These are phyloP conservation scores for Plenodomus biglobosus DNA, from an alignment of 2,329 filamentous ascomycete genomes.

Conservation along the genomic window DNA sequence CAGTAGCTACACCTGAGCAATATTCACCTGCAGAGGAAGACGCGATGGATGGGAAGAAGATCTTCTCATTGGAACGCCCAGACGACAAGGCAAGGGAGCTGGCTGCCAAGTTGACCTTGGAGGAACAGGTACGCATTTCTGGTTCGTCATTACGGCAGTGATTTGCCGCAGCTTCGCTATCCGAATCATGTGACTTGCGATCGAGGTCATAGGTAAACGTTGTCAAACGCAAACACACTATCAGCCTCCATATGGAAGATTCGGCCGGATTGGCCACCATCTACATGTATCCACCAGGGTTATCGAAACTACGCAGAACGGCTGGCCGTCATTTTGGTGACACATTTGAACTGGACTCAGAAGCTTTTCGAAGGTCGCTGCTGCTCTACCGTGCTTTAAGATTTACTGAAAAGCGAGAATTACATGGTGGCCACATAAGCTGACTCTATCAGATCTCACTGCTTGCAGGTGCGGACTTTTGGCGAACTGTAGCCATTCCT, in stretches of 20 bases:
- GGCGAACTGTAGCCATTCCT: slow-evolving; percentile 66
- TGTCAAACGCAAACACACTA: no score
- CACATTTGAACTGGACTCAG: no score
- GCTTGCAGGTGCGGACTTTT: slow-evolving; percentile 63
- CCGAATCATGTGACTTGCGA: no score
- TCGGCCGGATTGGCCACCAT: no score
- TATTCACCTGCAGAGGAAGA: slow-evolving; percentile 25
- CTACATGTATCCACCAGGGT: no score
- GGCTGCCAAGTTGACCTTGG: slow-evolving; percentile 40
- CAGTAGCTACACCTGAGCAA: slow-evolving; percentile 32
- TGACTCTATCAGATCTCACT: slow-evolving; percentile 41
- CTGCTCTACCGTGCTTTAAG: slow-evolving; percentile 5
- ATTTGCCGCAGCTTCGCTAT: no score
- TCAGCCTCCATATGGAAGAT: no score
- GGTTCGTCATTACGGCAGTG: no score
- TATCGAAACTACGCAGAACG: no score
- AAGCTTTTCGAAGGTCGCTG: neutral
- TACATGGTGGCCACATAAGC: slow-evolving; percentile 12
- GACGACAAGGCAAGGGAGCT: slow-evolving; percentile 40
- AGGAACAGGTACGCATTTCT: slow-evolving; percentile 42
- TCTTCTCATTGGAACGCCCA: slow-evolving; percentile 34
- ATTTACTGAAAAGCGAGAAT: slow-evolving; percentile 9
- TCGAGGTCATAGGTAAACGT: no score
- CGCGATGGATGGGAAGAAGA: slow-evolving; percentile 39
- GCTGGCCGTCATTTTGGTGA: no score